Evolutionary conservation across 129 eudicot species (phyloP), one percentile per base, ranked within the genome.

Genomic region (Centella asiatica): DNA sequence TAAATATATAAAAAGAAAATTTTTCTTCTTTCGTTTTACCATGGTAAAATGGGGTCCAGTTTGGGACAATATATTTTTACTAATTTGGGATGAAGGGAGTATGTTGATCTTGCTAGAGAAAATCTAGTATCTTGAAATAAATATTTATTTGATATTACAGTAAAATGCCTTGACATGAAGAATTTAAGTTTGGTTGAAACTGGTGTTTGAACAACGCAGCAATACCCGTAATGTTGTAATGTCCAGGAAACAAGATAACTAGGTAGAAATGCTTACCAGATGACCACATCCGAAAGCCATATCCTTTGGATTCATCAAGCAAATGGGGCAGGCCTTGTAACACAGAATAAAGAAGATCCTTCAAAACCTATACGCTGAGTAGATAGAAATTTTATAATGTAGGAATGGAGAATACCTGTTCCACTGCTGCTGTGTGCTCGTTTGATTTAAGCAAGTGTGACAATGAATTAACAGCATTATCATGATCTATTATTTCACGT

Each of bases 211-310:
- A 36, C 12, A 0, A 13, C 34, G 8, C 29, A n/a, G 19, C 7
- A 1, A 12, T 23, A 23, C 19, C 20, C 10, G 36, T 36, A 26
- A 13, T 27, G 23, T 15, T 56, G 29, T 44, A 45, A 37, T 18
- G 2, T 36, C 1, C 9, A 1, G 13, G n/a, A 3, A 31, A 18
- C 0, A 25, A 64, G 29, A 50, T 34, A 1, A 26, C 10, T 45
- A n/a, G 9, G 49, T 32, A 48, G 25, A 70, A 13, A 72, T 52
- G 40, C 77, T 73, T 71, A 81, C 87, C 75, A 70, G 57, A 69
- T 81, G 87, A 70, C 87, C 87, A 18, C 87, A 81, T 39, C 81
- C 81, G 29, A 81, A 81, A 67, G 87, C 87, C 87, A 81, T 77
- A 70, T 81, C 71, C 76, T 74, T 81, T 4, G 72, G 70, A 31